These are phyloP conservation scores for Lactarius sp. DNA, from an alignment of 768 basidiomycete species.

Conservation along the genomic window DNA sequence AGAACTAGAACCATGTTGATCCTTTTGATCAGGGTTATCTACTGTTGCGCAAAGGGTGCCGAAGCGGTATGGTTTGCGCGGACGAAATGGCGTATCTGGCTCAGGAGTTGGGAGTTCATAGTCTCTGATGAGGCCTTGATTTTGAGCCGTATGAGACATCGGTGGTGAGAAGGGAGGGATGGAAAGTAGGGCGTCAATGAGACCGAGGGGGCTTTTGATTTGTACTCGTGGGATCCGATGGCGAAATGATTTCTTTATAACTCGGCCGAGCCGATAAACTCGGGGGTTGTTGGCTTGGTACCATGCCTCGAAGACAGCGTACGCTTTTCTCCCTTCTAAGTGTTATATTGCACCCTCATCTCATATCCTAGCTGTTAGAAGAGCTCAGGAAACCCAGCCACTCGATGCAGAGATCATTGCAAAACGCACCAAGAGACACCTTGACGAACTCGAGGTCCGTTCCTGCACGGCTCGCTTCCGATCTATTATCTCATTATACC, in stretches of 20 bases:
- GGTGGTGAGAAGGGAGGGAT: neutral
- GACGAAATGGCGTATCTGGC: conserved; percentile 65
- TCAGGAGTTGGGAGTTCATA: conserved; percentile 75
- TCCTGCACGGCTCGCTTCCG: conserved; percentile 11
- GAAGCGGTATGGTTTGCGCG: conserved; percentile 76
- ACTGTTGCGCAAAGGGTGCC: conserved; percentile 90
- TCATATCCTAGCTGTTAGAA: conserved; percentile 40
- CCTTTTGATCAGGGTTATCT: conserved; percentile 86
- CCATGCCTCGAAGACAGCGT: conserved; percentile 23
- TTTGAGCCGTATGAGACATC: conserved; percentile 11
- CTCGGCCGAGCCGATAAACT: conserved; percentile 2
- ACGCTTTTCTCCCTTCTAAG: neutral
- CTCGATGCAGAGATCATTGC: conserved; percentile 64
- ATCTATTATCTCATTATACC: conserved; percentile 14
- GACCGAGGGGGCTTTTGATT: neutral
- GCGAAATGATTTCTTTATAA: conserved; percentile 18
- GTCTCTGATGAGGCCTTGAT: conserved; percentile 14
- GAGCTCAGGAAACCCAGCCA: conserved; percentile 39
- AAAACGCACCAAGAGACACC: conserved; percentile 69
- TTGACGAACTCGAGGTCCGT: conserved; percentile 79
- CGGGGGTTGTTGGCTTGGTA: conserved; percentile 1
- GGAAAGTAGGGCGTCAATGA: neutral
- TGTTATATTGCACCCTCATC: neutral
- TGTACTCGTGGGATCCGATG: conserved; percentile 25
- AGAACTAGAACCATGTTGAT: conserved; percentile 90